These are phyloP conservation scores for Cydonia oblonga DNA, from an alignment of 331 rosid species.

Conservation along the genomic window DNA sequence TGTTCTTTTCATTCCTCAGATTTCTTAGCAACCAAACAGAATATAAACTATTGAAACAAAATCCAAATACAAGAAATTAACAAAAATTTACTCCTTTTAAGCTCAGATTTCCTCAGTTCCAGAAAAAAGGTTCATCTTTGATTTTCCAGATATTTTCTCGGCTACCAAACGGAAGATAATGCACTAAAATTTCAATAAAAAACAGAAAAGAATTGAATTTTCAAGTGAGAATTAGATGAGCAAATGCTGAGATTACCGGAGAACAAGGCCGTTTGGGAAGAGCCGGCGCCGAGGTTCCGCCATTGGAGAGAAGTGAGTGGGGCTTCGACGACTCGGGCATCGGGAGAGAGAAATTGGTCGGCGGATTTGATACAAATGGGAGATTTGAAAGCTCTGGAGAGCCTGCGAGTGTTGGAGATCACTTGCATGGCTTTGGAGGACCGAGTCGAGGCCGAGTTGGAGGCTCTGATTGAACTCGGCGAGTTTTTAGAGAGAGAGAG, in stretches of 20 bases:
- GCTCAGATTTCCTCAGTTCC: neutral
- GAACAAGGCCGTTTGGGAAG: constrained; percentile 7
- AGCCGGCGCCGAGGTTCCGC: constrained; percentile 15
- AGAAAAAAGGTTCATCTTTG: neutral
- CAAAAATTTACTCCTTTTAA: neutral
- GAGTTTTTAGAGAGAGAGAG: constrained; percentile 17
- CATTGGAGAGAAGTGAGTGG: constrained; percentile 22
- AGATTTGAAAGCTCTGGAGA: constrained; percentile 39
- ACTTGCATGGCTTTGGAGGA: constrained; percentile 49
- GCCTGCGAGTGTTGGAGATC: constrained; percentile 43
- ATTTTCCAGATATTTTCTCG: neutral
- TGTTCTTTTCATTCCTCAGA: neutral
- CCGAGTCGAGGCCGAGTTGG: constrained; percentile 14
- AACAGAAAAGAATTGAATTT: neutral
- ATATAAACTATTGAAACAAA: neutral
- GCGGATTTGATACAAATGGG: constrained; percentile 20
- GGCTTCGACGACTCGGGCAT: constrained; percentile 18
- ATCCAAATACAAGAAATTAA: neutral
- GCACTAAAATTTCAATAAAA: neutral
- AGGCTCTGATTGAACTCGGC: constrained; percentile 24
- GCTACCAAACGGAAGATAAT: neutral
- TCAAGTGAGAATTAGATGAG: neutral
- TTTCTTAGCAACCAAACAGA: constrained; percentile 1
- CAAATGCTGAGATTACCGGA: constrained; percentile 11
- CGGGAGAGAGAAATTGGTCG: constrained; percentile 26